Conservation (phyloP, 2,329 filamentous ascomycete species). For the Chaetomiaceae sp. region DNA sequence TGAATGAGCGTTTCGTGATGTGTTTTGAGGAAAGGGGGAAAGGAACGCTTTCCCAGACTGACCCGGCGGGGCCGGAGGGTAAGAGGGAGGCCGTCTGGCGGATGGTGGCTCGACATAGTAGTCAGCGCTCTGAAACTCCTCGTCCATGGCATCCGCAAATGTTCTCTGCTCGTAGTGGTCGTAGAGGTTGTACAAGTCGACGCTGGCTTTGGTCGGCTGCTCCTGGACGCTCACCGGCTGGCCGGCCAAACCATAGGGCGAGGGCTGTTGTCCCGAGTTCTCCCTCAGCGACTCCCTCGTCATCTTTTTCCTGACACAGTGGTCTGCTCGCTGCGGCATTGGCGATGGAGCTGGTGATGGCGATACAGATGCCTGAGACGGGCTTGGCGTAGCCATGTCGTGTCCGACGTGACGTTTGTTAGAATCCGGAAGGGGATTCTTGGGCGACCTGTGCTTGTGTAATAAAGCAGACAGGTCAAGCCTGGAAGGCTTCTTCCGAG, state of each 20-base stretch:
- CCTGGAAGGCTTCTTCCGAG: constrained; percentile 41
- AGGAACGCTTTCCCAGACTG: constrained; percentile 16
- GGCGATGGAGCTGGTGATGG: constrained; percentile 31
- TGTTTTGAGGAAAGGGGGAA: constrained; percentile 17
- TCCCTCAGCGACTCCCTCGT: constrained; percentile 36
- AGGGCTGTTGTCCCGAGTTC: background rate
- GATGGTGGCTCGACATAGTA: constrained; percentile 6
- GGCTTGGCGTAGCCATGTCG: constrained; percentile 39
- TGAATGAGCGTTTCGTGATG: constrained; percentile 3
- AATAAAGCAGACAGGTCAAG: constrained; percentile 47
- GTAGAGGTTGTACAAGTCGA: constrained; percentile 49
- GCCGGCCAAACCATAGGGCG: background rate
- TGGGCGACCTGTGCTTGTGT: constrained; percentile 30
- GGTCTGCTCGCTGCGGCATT: constrained; percentile 26
- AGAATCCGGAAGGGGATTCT: constrained; percentile 31
- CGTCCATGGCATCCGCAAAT: constrained; percentile 40
- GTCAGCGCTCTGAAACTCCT: constrained; percentile 16
- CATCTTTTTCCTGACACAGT: constrained; percentile 33
- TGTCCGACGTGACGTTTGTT: constrained; percentile 31
- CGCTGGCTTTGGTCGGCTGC: constrained; percentile 28
- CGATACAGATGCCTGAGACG: constrained; percentile 40
- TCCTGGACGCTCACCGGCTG: background rate
- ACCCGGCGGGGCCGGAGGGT: constrained; percentile 14
- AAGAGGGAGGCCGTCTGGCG: constrained; percentile 5
- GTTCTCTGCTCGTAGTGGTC: constrained; percentile 56